These are phyloP conservation scores for Solanum chmielewskii DNA, from an alignment of 257 asterid genomes.

Conservation along the genomic window DNA sequence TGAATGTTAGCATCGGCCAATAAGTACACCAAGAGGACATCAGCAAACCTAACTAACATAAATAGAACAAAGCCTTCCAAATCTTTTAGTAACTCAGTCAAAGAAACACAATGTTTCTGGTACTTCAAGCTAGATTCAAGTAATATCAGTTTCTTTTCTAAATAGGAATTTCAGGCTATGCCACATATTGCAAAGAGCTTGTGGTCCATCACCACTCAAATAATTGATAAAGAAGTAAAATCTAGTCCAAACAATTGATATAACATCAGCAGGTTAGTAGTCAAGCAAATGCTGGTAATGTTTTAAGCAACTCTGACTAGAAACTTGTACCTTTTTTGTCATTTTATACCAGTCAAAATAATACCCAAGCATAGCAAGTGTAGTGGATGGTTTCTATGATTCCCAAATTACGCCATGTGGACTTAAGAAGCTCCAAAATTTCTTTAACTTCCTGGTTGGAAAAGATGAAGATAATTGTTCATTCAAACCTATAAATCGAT, in stretches of 20 bases:
- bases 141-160: not conserved
- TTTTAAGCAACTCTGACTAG: not conserved
- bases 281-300: not conserved
- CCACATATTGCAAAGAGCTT: not conserved
- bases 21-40: too few species aligned
- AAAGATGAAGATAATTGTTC: not conserved
- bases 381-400: slow-evolving; percentile 85
- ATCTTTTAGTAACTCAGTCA: not conserved
- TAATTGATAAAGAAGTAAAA: not conserved
- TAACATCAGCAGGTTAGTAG: not conserved
- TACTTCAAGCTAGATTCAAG: not conserved
- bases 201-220: not conserved
- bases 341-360: slow-evolving; percentile 73
- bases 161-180: not conserved
- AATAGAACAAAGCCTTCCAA: too few species aligned
- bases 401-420: slow-evolving; percentile 88
- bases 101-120: not conserved
- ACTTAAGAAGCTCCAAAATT: slow-evolving; percentile 93
- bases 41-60: too few species aligned
- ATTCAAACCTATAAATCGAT: not conserved
- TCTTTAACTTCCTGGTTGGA: slow-evolving; percentile 87
- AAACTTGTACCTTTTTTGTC: not conserved
- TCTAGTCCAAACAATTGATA: not conserved
- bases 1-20: too few species aligned
- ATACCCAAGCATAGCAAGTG: slow-evolving; percentile 89